Conservation (phyloP, 2,329 filamentous ascomycete species). For the Xylariaceae sp. region DNA sequence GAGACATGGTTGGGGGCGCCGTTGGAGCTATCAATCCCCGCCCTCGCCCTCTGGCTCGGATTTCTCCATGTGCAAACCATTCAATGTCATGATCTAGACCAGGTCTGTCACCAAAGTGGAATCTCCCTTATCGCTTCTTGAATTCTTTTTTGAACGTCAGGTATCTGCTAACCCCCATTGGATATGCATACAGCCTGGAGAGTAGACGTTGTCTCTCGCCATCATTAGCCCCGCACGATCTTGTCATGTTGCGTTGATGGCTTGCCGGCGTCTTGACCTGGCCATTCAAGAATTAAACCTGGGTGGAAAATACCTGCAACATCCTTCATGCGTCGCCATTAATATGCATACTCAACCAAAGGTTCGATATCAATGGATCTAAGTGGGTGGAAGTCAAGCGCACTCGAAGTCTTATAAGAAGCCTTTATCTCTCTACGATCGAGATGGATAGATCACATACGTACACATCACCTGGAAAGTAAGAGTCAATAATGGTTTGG, state of each 20-base stretch:
- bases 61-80: not conserved
- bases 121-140: too few relatives aligned
- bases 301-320: not conserved
- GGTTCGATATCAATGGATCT: not conserved
- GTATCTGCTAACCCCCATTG: too few relatives aligned
- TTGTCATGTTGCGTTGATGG: too few relatives aligned
- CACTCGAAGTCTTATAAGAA: not conserved
- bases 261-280: not conserved
- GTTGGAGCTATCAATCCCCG: not conserved
- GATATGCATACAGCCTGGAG: too few relatives aligned
- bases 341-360: not conserved
- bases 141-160: too few relatives aligned
- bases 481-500: slow-evolving; percentile 38
- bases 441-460: too few relatives aligned
- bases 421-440: not conserved
- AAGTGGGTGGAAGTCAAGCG: not conserved
- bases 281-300: not conserved
- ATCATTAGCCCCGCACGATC: too few relatives aligned
- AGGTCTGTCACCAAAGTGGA: too few relatives aligned
- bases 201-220: too few relatives aligned
- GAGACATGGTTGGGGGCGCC: not conserved
- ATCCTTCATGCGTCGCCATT: not conserved
- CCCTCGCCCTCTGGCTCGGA: not conserved
- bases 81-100: too few relatives aligned
- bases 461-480: too few relatives aligned